Base-by-base conservation (phyloP, 192 early-diverging fungal species). In the Lobosporangium transversale region DNA sequence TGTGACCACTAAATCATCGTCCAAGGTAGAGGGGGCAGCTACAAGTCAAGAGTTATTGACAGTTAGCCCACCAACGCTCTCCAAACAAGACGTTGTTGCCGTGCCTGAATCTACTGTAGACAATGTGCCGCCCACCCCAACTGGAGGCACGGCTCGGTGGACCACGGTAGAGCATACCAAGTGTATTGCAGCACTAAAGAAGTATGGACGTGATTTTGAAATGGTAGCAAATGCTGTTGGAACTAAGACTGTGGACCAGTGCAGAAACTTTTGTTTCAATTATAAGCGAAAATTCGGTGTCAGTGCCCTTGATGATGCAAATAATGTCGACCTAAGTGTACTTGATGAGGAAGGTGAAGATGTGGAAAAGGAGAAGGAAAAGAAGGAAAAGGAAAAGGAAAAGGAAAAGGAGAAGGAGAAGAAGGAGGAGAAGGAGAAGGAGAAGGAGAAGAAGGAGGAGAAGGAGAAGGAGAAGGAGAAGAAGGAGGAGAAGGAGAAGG, bases 161-260 rank as follows among this genome's bases (percentile, higher is more conserved):
- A 73, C 79, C 18, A 24, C 63, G 2, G 40, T 44, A 0, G 79
- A 80, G 43, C 69, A 68, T 42, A 54, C 49, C n/a, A 70, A 68
- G 30, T 59, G 54, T 6, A 80, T 59, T 26, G 65, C 53, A 0
- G 63, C 69, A 3, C 58, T 93, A 58, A 87, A 87, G 59, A 80
- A 82, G 18, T 81, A 83, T 32, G 92, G 91, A 11, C 79, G 87
- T 4, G 89, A 94, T 52, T 96, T 94, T 81, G 85, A 82, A 26
- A 83, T 81, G 14, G 90, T 95, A 0, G 85, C 94, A 2, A 80
- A 71, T 18, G 68, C 87, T 53, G 89, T 95, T 53, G 88, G 89
- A 4, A 89, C 91, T 3, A 94, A 95, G 71, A 91, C 92, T 2
- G 88, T 83, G 53, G 88, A 87, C 29, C 90, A 95, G 67, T 94